Percentiles rank a stretch among this genome's conserved stretches.
phyloP scores from a whole-genome alignment of 768 basidiomycete genomes.

The Favolaschia claudopus region DNA sequence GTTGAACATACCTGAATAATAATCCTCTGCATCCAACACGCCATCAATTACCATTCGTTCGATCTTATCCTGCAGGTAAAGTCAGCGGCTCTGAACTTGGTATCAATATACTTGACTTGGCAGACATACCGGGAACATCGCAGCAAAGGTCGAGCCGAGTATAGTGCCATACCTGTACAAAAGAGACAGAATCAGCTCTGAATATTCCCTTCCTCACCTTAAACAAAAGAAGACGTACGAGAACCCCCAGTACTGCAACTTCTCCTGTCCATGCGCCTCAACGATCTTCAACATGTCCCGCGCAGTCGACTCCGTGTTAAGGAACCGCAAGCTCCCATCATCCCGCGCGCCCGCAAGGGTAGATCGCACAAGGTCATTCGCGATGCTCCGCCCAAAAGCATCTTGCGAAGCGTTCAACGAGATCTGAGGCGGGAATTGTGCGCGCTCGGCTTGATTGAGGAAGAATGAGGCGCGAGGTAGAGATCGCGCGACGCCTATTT shows the following conservation, averaged over 20 bases:
- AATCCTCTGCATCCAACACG: no score
- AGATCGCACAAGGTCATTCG: no score
- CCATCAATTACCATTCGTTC: no score
- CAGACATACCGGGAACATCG: slow-evolving; percentile 40
- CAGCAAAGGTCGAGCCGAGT: slow-evolving; percentile 32
- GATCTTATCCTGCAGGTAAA: no score
- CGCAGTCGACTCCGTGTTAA: slow-evolving; percentile 15
- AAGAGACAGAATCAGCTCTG: background rate
- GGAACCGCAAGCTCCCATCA: background rate
- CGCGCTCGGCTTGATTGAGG: slow-evolving; percentile 10
- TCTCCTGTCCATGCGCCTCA: slow-evolving; percentile 6
- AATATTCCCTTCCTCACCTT: background rate
- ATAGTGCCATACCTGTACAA: slow-evolving; percentile 29
- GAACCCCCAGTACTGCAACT: slow-evolving; percentile 39
- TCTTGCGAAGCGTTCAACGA: slow-evolving; percentile 1
- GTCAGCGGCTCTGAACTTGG: no score
- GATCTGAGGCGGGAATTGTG: background rate
- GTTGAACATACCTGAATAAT: no score
- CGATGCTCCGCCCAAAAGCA: no score
- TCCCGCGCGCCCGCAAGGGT: background rate
- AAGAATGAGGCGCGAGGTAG: slow-evolving; percentile 20
- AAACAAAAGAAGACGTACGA: slow-evolving; percentile 30
- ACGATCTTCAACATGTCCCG: slow-evolving; percentile 17
- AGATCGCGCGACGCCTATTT: slow-evolving; percentile 23
- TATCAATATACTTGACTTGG: no score